These are phyloP conservation scores for Monosporascus sp. DNA, from an alignment of 2,329 filamentous ascomycete genomes.

Conservation along the genomic window DNA sequence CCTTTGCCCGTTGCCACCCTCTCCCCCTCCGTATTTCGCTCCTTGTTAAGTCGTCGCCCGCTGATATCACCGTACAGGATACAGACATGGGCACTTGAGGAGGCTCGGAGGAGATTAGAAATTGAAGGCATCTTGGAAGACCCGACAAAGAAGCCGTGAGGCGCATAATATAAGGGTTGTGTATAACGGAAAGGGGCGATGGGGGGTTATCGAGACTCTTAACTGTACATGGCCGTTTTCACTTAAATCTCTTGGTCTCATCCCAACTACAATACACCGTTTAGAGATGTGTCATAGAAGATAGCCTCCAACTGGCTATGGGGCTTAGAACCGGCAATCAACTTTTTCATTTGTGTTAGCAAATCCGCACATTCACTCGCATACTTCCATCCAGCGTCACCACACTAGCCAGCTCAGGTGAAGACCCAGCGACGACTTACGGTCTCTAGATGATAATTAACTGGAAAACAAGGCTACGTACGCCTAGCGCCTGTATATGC, in stretches of 20 bases:
- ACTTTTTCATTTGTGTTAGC: not conserved
- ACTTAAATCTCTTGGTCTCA: not conserved
- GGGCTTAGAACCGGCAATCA: not conserved
- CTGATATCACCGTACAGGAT: constrained; percentile 57
- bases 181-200: not conserved
- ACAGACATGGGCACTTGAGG: constrained; percentile 98
- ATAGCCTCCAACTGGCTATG: not conserved
- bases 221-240: not conserved
- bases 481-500: constrained; percentile 4
- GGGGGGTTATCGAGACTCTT: not conserved
- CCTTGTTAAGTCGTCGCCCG: not conserved
- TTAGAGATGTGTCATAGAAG: not conserved
- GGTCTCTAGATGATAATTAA: constrained; percentile 1
- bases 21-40: not conserved
- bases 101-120: constrained; percentile 91
- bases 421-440: not conserved
- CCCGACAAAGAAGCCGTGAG: constrained; percentile 51
- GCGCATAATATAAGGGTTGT: not conserved
- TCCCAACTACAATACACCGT: not conserved
- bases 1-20: not conserved
- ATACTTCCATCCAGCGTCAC: not conserved
- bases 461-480: constrained; percentile 1
- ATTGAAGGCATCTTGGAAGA: constrained; percentile 90
- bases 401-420: not conserved
- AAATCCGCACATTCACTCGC: not conserved